These are phyloP conservation scores for Aspergillus unguis DNA, from an alignment of 2,329 filamentous ascomycete species.

Conservation along the genomic window DNA sequence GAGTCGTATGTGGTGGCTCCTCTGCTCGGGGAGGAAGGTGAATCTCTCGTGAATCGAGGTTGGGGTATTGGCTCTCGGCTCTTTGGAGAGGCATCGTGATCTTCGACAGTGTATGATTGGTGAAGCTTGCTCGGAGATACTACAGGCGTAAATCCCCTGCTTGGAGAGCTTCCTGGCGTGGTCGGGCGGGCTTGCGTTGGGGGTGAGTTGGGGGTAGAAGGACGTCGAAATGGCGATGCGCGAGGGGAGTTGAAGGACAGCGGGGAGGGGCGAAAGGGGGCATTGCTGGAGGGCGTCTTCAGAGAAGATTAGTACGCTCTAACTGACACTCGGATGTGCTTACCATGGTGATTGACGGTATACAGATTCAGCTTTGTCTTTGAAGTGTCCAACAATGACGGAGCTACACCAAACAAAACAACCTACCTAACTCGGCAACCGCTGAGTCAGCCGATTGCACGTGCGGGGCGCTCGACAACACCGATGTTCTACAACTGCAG, in stretches of 20 bases:
- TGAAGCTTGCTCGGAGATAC: constrained; percentile 48
- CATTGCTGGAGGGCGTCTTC: constrained; percentile 45
- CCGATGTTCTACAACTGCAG: neutral
- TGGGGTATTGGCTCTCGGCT: constrained; percentile 31
- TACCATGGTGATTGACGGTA: constrained; percentile 20
- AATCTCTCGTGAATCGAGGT: constrained; percentile 36
- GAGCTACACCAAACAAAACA: constrained; percentile 14
- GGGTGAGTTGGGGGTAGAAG: constrained; percentile 61
- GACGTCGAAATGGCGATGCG: constrained; percentile 65
- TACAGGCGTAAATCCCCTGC: constrained; percentile 41
- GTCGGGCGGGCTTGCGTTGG: constrained; percentile 52
- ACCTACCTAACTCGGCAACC: constrained; percentile 17
- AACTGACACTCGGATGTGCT: neutral
- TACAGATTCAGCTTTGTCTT: neutral
- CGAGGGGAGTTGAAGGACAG: constrained; percentile 69
- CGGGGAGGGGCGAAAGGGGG: constrained; percentile 68
- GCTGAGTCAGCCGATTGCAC: constrained; percentile 23
- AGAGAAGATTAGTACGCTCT: neutral
- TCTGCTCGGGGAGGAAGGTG: constrained; percentile 40
- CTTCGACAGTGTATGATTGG: constrained; percentile 44
- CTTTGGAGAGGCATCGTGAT: constrained; percentile 35
- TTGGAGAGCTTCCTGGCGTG: constrained; percentile 48
- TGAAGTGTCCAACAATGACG: neutral
- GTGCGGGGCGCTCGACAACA: constrained; percentile 9
- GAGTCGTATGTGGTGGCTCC: constrained; percentile 27